Evolutionary conservation across 164 flowering plant genomes (phyloP).

Genomic region (Akebia trifoliata): DNA sequence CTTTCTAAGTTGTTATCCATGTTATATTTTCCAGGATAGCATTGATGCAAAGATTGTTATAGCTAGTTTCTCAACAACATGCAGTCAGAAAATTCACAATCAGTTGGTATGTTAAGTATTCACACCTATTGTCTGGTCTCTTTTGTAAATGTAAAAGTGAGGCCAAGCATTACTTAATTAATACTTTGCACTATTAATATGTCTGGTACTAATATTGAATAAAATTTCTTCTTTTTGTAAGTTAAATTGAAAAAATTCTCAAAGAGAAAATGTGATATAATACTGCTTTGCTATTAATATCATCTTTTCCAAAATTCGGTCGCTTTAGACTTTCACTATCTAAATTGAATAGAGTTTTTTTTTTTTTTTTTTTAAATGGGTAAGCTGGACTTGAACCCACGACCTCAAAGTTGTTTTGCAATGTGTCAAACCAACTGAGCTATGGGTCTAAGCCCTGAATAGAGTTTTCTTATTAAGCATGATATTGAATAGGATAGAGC

Average conservation of each 20-base stretch:
- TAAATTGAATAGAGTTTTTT: no score
- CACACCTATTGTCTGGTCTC: neutral
- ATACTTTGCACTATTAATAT: no score
- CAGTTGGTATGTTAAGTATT: conserved; percentile 68
- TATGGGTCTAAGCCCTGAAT: no score
- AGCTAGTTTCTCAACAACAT: conserved; percentile 92
- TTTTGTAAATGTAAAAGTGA: neutral
- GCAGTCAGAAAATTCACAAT: conserved; percentile 97
- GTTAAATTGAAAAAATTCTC: neutral
- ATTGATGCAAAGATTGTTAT: conserved; percentile 71
- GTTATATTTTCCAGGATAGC: conserved; percentile 49
- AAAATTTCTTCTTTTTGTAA: neutral
- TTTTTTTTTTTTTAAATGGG: no score
- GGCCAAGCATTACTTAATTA: neutral
- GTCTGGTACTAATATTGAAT: no score
- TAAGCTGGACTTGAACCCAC: no score
- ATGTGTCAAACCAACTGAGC: no score
- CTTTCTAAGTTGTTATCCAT: conserved; percentile 7
- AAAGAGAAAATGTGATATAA: conserved; percentile 1
- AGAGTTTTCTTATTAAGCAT: neutral
- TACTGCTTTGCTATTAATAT: neutral
- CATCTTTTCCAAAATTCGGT: neutral
- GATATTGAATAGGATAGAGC: neutral
- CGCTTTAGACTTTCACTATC: neutral
- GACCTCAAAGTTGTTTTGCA: no score